Conservation (phyloP, 2,329 filamentous ascomycete species). For the Fusarium equiseti region DNA sequence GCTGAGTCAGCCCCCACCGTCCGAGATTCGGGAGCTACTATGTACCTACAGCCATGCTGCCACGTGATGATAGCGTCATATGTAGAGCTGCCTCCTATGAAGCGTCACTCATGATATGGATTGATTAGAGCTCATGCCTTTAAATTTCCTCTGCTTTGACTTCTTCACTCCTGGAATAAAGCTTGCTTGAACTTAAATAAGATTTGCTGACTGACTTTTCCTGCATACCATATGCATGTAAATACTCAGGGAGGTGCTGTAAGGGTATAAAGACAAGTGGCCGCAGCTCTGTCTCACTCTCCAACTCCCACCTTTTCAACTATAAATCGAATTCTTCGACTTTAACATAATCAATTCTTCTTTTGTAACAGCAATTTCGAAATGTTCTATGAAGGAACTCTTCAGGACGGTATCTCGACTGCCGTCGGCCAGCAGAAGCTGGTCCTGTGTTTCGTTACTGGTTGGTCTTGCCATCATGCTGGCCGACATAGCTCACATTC, state of each 20-base stretch:
- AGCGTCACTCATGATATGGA: conserved; percentile 15
- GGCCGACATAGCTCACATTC: conserved; percentile 30
- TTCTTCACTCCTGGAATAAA: neutral
- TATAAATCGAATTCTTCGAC: neutral
- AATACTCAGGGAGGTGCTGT: conserved; percentile 14
- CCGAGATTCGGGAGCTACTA: neutral
- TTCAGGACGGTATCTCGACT: conserved; percentile 83
- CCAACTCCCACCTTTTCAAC: neutral
- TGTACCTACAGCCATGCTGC: neutral
- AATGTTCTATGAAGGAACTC: conserved; percentile 85
- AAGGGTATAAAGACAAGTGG: conserved; percentile 36
- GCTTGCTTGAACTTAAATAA: neutral
- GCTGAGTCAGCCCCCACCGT: conserved; percentile 26
- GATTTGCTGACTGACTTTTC: neutral
- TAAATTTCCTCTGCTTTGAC: neutral
- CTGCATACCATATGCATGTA: conserved; percentile 1
- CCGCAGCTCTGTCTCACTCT: conserved; percentile 9
- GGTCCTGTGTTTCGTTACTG: conserved; percentile 86
- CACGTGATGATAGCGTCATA: conserved; percentile 40
- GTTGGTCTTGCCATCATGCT: conserved; percentile 58
- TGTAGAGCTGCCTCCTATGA: neutral
- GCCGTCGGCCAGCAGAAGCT: conserved; percentile 81
- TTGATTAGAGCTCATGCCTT: conserved; percentile 4
- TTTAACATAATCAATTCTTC: neutral
- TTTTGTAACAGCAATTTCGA: neutral